Evolutionary conservation across 148 eudicot genomes (phyloP).

Genomic region (Mesembryanthemum crystallinum): DNA sequence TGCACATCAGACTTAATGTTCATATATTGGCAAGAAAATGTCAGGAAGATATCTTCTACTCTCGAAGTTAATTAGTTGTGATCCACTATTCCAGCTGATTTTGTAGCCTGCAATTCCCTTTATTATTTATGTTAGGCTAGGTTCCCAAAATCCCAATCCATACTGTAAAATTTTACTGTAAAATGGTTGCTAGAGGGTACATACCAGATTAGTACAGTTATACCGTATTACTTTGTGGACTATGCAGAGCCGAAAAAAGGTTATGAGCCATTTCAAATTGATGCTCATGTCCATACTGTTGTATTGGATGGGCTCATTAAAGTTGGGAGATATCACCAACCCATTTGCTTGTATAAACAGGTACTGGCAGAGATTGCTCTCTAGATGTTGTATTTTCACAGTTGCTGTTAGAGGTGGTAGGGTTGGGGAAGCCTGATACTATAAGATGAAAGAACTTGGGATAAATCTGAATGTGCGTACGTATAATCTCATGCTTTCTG

Average conservation of each 20-base stretch:
- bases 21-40: background rate
- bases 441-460: slow-evolving; percentile 44
- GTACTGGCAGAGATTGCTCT: slow-evolving; percentile 27
- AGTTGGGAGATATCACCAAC: slow-evolving; percentile 34
- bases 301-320: slow-evolving; percentile 36
- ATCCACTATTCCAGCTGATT: slow-evolving; percentile 40
- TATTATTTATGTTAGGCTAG: slow-evolving; percentile 54
- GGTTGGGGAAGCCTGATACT: slow-evolving; percentile 41
- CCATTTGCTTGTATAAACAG: slow-evolving; percentile 36
- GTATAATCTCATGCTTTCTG: slow-evolving; percentile 35
- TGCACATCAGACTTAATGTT: too few species aligned
- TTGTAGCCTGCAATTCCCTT: slow-evolving; percentile 42
- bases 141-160: slow-evolving; percentile 30
- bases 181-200: slow-evolving; percentile 41
- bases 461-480: slow-evolving; percentile 36
- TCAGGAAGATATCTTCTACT: slow-evolving; percentile 35
- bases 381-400: slow-evolving; percentile 49
- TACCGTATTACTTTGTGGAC: slow-evolving; percentile 42
- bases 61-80: slow-evolving; percentile 28
- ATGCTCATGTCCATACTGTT: slow-evolving; percentile 44
- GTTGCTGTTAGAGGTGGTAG: slow-evolving; percentile 38
- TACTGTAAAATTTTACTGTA: slow-evolving; percentile 44
- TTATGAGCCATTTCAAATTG: slow-evolving; percentile 26
- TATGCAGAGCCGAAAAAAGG: slow-evolving; percentile 33
- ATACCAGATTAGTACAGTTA: slow-evolving; percentile 45